Conservation (phyloP, 208 protist species). For the Wallacemonas rigidus region DNA sequence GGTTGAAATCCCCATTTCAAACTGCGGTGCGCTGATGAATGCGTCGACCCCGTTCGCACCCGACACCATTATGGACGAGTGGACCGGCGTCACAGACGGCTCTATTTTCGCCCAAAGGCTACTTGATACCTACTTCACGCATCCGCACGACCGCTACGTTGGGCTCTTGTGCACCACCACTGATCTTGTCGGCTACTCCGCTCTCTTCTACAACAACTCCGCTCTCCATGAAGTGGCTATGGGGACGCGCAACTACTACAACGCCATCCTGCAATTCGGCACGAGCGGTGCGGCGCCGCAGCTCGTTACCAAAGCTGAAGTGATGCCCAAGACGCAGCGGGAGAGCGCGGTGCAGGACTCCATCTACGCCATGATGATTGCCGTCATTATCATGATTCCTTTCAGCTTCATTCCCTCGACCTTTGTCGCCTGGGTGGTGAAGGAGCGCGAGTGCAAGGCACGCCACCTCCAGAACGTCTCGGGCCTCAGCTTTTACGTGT, state of each 20-base stretch:
- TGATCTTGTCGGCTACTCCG: not conserved
- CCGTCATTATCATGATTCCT: conserved; percentile 64
- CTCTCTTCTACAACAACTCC: conserved; percentile 57
- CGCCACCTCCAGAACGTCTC: conserved; percentile 64
- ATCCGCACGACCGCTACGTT: conserved; percentile 33
- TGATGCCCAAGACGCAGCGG: conserved; percentile 30
- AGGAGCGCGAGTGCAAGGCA: conserved; percentile 55
- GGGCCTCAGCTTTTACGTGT: conserved; percentile 50
- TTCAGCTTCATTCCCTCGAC: conserved; percentile 76
- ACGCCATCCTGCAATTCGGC: conserved; percentile 18
- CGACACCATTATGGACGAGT: conserved; percentile 12
- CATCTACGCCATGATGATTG: conserved; percentile 44
- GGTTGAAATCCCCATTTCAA: conserved; percentile 32
- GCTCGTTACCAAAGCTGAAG: conserved; percentile 19
- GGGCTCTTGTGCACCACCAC: conserved; percentile 22
- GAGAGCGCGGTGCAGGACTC: conserved; percentile 25
- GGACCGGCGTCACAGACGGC: conserved; percentile 16
- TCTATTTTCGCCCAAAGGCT: conserved; percentile 23
- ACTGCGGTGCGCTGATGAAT: conserved; percentile 32
- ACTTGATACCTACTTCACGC: conserved; percentile 26
- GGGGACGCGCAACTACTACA: conserved; percentile 42
- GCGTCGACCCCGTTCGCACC: conserved; percentile 19
- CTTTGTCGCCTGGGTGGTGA: conserved; percentile 55
- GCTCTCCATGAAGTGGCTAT: conserved; percentile 38
- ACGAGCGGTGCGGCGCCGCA: not conserved